A percentile compares a stretch with the other conserved stretches of the same genome.
Evolutionary conservation across 768 basidiomycete species (phyloP).

Genomic region (Xanthoconium purpureum): DNA sequence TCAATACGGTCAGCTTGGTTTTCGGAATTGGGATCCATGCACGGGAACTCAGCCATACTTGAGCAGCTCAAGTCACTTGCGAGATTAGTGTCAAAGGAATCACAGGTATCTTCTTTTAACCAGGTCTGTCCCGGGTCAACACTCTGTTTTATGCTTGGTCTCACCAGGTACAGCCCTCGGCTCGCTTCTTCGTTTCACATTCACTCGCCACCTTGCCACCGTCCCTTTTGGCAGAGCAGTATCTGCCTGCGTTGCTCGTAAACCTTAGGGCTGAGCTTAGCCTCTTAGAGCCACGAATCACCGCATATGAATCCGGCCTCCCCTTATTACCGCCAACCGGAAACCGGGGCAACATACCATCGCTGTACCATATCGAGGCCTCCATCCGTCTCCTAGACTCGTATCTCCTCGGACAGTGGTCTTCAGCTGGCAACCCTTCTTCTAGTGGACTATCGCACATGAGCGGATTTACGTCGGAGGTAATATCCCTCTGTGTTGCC

Average conservation of each 20-base stretch:
- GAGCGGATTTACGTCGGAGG: slow-evolving; percentile 40
- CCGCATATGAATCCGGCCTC: slow-evolving; percentile 41
- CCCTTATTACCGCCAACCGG: slow-evolving; percentile 33
- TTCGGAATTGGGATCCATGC: background rate
- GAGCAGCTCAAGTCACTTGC: slow-evolving; percentile 37
- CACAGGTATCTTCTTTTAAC: slow-evolving; percentile 20
- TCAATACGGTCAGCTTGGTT: slow-evolving; percentile 43
- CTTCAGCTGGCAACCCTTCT: slow-evolving; percentile 16
- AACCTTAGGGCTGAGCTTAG: slow-evolving; percentile 38
- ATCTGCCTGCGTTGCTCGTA: slow-evolving; percentile 32
- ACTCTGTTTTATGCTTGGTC: background rate
- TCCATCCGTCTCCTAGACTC: slow-evolving; percentile 61
- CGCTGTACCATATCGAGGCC: slow-evolving; percentile 48
- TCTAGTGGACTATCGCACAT: slow-evolving; percentile 7
- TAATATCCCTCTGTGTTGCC: slow-evolving; percentile 51
- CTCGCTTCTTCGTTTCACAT: slow-evolving; percentile 50
- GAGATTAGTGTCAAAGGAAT: slow-evolving; percentile 35
- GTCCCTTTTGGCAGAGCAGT: slow-evolving; percentile 34
- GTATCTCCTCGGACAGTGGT: slow-evolving; percentile 61
- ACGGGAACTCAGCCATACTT: slow-evolving; percentile 4
- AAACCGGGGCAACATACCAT: slow-evolving; percentile 26
- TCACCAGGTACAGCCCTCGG: slow-evolving; percentile 43
- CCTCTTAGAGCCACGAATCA: slow-evolving; percentile 37
- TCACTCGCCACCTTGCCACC: slow-evolving; percentile 50
- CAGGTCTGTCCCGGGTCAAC: slow-evolving; percentile 15